Evolutionary conservation across 495 filamentous ascomycete species (phyloP), one percentile per base, ranked within the genome.

Genomic region (Hypoxylon lenormandii): DNA sequence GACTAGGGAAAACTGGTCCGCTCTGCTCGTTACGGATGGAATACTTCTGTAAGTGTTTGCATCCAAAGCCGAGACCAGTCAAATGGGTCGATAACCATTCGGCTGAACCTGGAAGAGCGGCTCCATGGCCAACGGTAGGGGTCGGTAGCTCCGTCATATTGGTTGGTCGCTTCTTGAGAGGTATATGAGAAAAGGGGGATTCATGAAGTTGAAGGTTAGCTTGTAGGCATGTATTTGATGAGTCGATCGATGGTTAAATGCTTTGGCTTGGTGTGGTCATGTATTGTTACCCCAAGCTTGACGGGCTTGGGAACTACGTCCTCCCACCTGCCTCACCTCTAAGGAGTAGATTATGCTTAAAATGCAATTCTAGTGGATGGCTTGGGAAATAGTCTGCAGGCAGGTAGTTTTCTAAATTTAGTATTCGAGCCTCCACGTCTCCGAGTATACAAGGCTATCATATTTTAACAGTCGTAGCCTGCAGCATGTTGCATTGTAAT

Each of bases 91-190:
- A 13, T 1, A 16, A 13, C 1, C 11, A 28, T 11, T 50, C 47
- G 21, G 47, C 47, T 13, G 47, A 50, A 15, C 47, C 47, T 15
- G 38, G 38, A 42, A 42, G 38, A 42, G 38, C 1, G n/a, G 38
- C 38, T 33, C 10, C 30, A 28, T 42, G 36, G 36, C 36, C 36
- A 38, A 2, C 10, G 3, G 36, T 38, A 38, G 36, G 36, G 10
- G 36, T 38, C 6, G 36, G 2, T 38, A 38, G 6, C 10, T 2
- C 10, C 36, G 13, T 38, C 36, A 38, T 38, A 38, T 2, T 38
- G 36, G 1, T 38, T 38, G 3, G 36, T 38, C 36, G 3, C 36
- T 38, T 2, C 36, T 38, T 38, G 6, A 7, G 6, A n/a, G 36
- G 36, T n/a, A n/a, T n/a, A n/a, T n/a, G n/a, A n/a, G n/a, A n/a